Evolutionary conservation across 176 grass and related monocot genomes (phyloP).

Genomic region (Juncus inflexus): DNA sequence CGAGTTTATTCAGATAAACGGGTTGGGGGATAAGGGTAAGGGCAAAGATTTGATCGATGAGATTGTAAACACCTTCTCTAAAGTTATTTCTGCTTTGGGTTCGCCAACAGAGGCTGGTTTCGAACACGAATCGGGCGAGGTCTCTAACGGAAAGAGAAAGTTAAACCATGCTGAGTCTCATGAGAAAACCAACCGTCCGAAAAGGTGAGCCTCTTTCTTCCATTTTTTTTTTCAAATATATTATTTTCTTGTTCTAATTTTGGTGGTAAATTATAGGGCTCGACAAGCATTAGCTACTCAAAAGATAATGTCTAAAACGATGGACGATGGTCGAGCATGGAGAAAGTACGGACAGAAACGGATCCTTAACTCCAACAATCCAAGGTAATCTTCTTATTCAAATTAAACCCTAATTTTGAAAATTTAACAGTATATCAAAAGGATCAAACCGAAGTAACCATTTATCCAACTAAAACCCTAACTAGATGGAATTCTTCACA

Average conservation of each 20-base stretch:
- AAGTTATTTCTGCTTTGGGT: slow-evolving; percentile 13
- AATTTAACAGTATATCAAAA: neutral
- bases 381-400: slow-evolving; percentile 39
- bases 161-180: neutral
- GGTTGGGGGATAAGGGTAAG: slow-evolving; percentile 26
- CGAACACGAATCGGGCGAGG: slow-evolving; percentile 26
- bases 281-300: slow-evolving; percentile 7
- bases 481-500: neutral
- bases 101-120: slow-evolving; percentile 22
- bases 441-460: neutral
- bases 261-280: slow-evolving; percentile 22
- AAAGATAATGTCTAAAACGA: slow-evolving; percentile 5
- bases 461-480: neutral
- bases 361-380: slow-evolving; percentile 59
- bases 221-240: neutral
- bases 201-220: slow-evolving; percentile 33
- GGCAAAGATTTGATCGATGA: slow-evolving; percentile 33
- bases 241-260: neutral
- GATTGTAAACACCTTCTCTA: slow-evolving; percentile 50
- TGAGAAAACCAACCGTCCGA: slow-evolving; percentile 28
- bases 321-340: slow-evolving; percentile 68
- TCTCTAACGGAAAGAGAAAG: slow-evolving; percentile 63
- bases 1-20: slow-evolving; percentile 1
- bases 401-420: neutral
- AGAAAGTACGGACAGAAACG: slow-evolving; percentile 89